Evolutionary conservation across 441 rosid species (phyloP).

Genomic region (Biscutella laevigata): DNA sequence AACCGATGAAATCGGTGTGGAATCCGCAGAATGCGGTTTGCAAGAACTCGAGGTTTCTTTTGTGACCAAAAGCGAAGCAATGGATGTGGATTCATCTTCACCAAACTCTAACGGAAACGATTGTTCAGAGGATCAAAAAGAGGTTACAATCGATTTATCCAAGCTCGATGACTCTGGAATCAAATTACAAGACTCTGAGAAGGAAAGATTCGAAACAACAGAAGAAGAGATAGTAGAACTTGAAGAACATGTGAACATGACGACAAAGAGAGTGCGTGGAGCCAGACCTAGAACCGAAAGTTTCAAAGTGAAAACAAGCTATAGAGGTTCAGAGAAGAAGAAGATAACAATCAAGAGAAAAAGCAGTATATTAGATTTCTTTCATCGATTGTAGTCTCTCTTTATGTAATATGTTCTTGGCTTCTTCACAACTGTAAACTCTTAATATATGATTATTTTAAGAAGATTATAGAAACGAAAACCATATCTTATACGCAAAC

Average conservation of each 20-base stretch:
- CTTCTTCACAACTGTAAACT: neutral
- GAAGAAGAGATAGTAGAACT: constrained; percentile 8
- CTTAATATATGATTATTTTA: neutral
- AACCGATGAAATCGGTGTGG: constrained; percentile 20
- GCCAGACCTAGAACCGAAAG: constrained; percentile 24
- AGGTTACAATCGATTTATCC: constrained; percentile 21
- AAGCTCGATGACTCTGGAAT: constrained; percentile 31
- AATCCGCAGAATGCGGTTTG: constrained; percentile 4
- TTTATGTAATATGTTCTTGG: neutral
- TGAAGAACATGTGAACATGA: constrained; percentile 29
- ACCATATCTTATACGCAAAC: constrained; percentile 13
- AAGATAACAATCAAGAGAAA: constrained; percentile 20
- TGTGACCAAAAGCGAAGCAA: constrained; percentile 15
- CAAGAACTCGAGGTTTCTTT: constrained; percentile 27
- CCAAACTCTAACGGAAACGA: constrained; percentile 22
- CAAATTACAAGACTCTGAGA: constrained; percentile 6
- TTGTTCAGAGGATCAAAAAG: constrained; percentile 12
- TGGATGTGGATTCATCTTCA: constrained; percentile 14
- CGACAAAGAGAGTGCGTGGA: constrained; percentile 19
- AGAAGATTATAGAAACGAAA: neutral
- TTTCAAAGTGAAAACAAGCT: constrained; percentile 30
- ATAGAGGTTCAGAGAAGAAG: constrained; percentile 21
- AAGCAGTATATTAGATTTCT: constrained; percentile 53
- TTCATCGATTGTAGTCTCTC: constrained; percentile 33
- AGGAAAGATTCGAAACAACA: constrained; percentile 23